Conservation (phyloP, 306 rosid genomes). For the Prunus armeniaca region DNA sequence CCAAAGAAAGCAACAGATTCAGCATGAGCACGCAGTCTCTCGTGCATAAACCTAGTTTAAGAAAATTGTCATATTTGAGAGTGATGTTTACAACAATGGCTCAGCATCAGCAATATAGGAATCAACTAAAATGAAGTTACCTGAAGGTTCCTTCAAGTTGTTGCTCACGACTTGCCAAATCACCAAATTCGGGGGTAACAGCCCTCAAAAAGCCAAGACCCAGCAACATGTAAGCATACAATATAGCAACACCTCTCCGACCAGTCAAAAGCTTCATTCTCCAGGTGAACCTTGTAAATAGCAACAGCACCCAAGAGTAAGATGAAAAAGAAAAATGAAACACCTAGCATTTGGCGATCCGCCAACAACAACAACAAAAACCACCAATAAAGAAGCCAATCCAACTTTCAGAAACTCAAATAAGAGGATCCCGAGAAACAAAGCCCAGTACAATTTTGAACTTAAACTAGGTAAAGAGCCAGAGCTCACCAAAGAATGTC, state of each 20-base stretch:
- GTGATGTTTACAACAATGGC: constrained; percentile 16
- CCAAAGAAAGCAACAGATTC: constrained; percentile 99
- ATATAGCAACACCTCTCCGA: constrained; percentile 86
- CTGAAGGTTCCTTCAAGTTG: constrained; percentile 95
- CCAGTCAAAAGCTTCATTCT: constrained; percentile 98
- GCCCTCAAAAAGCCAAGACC: constrained; percentile 89
- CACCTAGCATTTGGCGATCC: background rate
- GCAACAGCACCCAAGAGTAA: constrained; percentile 6
- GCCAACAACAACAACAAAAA: background rate
- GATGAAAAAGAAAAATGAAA: constrained; percentile 9
- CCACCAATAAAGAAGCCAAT: background rate
- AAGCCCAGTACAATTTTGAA: background rate
- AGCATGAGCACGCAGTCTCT: constrained; percentile 93
- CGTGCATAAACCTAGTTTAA: constrained; percentile 93
- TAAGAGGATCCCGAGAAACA: background rate
- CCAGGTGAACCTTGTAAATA: constrained; percentile 90
- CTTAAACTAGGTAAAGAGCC: constrained; percentile 28
- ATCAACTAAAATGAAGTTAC: constrained; percentile 37
- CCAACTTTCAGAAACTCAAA: constrained; percentile 13
- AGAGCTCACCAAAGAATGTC: constrained; percentile 92
- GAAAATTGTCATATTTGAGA: constrained; percentile 26
- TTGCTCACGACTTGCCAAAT: constrained; percentile 84
- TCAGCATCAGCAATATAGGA: constrained; percentile 17
- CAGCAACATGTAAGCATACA: constrained; percentile 91
- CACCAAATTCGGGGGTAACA: constrained; percentile 97